Conservation (phyloP, 192 early-diverging fungal species). For the Ambispora gerdemannii region DNA sequence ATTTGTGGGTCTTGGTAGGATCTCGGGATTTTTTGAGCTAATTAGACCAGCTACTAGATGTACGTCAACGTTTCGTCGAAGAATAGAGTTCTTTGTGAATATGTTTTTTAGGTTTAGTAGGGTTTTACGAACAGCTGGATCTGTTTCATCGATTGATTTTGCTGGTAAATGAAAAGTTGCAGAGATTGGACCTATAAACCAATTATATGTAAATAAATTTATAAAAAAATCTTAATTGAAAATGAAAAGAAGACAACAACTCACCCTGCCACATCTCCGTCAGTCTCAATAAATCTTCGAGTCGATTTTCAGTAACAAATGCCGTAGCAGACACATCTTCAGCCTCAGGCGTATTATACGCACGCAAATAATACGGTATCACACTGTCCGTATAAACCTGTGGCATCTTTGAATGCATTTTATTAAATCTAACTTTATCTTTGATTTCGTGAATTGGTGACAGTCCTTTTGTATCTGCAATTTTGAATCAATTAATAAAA, state of each 20-base stretch:
- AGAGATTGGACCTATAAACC: constrained; percentile 49
- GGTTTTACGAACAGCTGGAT: constrained; percentile 7
- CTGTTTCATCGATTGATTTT: constrained; percentile 7
- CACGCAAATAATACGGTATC: constrained; percentile 38
- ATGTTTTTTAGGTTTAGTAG: constrained; percentile 22
- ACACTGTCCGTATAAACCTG: constrained; percentile 36
- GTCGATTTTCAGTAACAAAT: constrained; percentile 43
- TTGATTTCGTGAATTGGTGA: constrained; percentile 18
- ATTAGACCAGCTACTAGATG: constrained; percentile 44
- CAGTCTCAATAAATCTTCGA: constrained; percentile 44
- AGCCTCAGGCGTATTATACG: constrained; percentile 32
- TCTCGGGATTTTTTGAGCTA: constrained; percentile 27
- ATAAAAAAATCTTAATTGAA: not conserved
- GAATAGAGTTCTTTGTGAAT: constrained; percentile 38
- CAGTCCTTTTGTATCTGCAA: constrained; percentile 21
- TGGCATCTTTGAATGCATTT: constrained; percentile 41
- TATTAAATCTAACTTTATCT: constrained; percentile 30
- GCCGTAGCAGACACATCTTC: constrained; percentile 51
- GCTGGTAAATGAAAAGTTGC: constrained; percentile 46
- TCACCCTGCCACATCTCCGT: constrained; percentile 53
- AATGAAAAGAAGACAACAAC: not conserved
- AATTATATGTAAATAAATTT: not conserved
- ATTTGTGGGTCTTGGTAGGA: constrained; percentile 42
- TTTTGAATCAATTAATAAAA: not conserved
- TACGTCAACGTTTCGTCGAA: constrained; percentile 44